Percentiles rank a stretch among this genome's conserved stretches.
Evolutionary conservation across 352 stramenopile species (phyloP).

Genomic region (Phytophthora fragariaefolia): DNA sequence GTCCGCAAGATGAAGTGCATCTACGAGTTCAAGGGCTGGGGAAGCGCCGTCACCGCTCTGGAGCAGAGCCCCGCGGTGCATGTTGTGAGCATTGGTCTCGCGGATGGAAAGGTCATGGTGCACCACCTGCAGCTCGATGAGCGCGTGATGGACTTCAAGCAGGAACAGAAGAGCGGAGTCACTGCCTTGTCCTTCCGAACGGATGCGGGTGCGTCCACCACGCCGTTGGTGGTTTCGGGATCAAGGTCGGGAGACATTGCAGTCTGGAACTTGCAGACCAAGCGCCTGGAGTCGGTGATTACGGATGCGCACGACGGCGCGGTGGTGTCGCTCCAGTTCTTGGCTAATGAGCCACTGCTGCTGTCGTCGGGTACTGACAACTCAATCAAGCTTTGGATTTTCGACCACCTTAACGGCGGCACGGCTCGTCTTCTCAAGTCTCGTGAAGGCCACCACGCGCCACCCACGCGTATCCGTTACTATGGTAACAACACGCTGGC

Average conservation of each 20-base stretch:
- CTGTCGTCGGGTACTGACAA: conserved; percentile 91
- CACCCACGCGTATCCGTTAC: conserved; percentile 89
- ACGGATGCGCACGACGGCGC: conserved; percentile 74
- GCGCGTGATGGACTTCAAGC: conserved; percentile 79
- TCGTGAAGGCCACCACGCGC: conserved; percentile 84
- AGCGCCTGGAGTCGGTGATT: conserved; percentile 87
- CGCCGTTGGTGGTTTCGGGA: conserved; percentile 69
- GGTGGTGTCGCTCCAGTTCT: conserved; percentile 81
- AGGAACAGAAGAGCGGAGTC: conserved; percentile 81
- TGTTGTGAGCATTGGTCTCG: conserved; percentile 87
- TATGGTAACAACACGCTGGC: conserved; percentile 91
- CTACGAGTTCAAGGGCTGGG: conserved; percentile 85
- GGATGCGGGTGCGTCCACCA: conserved; percentile 64
- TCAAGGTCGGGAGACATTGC: conserved; percentile 84
- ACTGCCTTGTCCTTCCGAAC: conserved; percentile 91
- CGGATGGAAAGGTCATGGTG: conserved; percentile 83
- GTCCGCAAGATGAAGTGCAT: conserved; percentile 90
- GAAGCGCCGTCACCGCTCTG: conserved; percentile 71
- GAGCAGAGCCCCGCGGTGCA: conserved; percentile 91
- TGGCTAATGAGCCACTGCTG: conserved; percentile 90
- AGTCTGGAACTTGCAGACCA: conserved; percentile 92
- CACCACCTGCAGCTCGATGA: conserved; percentile 90
- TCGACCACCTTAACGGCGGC: conserved; percentile 87
- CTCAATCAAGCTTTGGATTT: conserved; percentile 94
- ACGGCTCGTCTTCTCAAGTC: conserved; percentile 90